A percentile compares a stretch with the other conserved stretches of the same genome.
phyloP scores from a whole-genome alignment of 495 filamentous ascomycete genomes.

The Jackrogersella minutella region DNA sequence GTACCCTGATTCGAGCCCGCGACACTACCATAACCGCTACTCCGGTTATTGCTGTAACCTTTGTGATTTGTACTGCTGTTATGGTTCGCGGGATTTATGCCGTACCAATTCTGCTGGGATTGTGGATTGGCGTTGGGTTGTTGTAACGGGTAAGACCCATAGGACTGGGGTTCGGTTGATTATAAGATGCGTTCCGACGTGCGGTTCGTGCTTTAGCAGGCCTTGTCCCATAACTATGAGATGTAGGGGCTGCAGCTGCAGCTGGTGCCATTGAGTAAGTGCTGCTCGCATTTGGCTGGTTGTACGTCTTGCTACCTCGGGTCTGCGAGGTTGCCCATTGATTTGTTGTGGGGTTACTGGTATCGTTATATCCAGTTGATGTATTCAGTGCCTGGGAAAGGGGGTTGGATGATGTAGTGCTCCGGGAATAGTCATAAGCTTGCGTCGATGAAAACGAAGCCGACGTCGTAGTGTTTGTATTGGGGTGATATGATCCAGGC shows the following conservation, averaged over 20 bases:
- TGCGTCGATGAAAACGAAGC: slow-evolving; percentile 32
- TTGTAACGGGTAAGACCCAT: slow-evolving; percentile 34
- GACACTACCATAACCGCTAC: slow-evolving; percentile 19
- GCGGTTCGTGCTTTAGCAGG: slow-evolving; percentile 17
- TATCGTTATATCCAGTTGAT: slow-evolving; percentile 25
- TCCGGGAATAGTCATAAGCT: slow-evolving; percentile 39
- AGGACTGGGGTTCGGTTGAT: slow-evolving; percentile 32
- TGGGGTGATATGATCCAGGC: slow-evolving; percentile 38
- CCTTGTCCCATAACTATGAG: slow-evolving; percentile 34
- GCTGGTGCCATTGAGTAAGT: slow-evolving; percentile 31
- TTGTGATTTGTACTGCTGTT: slow-evolving; percentile 29
- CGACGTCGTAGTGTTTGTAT: slow-evolving; percentile 29
- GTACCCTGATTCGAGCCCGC: slow-evolving; percentile 19
- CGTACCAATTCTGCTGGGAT: slow-evolving; percentile 40
- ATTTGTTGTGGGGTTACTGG: slow-evolving; percentile 3
- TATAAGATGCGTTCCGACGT: slow-evolving; percentile 31
- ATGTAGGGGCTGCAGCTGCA: slow-evolving; percentile 12
- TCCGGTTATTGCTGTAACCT: slow-evolving; percentile 30
- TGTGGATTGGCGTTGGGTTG: slow-evolving; percentile 37
- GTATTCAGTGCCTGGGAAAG: slow-evolving; percentile 36
- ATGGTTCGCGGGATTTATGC: slow-evolving; percentile 23
- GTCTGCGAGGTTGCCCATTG: slow-evolving; percentile 42
- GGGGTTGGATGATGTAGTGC: slow-evolving; percentile 29
- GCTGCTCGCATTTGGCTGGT: slow-evolving; percentile 23
- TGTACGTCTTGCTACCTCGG: slow-evolving; percentile 22